Percentiles rank a stretch among this genome's conserved stretches.
phyloP scores from a whole-genome alignment of 2,329 filamentous ascomycete genomes.

The Hypoxylon sp. region DNA sequence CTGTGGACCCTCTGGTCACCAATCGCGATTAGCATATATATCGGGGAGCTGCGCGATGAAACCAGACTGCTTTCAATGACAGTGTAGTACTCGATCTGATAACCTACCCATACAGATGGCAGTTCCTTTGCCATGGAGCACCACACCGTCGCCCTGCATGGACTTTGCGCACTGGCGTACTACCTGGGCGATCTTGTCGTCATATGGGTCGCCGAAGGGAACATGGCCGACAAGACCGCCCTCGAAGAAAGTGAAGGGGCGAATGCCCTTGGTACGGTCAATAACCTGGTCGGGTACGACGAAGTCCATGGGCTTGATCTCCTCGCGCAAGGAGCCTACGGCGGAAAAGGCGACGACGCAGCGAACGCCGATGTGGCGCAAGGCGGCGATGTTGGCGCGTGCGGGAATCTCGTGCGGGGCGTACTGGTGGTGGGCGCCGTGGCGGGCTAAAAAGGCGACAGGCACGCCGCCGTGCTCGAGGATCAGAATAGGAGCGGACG shows the following conservation, averaged over 20 bases:
- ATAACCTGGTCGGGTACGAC: constrained; percentile 97
- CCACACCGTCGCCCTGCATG: constrained; percentile 86
- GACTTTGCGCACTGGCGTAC: constrained; percentile 80
- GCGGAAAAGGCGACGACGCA: constrained; percentile 95
- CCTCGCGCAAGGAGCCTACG: constrained; percentile 91
- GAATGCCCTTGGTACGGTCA: constrained; percentile 94
- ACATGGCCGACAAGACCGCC: constrained; percentile 93
- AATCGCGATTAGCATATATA: constrained; percentile 18
- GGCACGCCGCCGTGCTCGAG: constrained; percentile 86
- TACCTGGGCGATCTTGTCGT: constrained; percentile 79
- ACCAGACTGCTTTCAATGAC: not conserved
- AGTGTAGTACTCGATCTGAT: constrained; percentile 17
- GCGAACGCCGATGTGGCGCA: constrained; percentile 89
- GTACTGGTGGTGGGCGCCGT: constrained; percentile 88
- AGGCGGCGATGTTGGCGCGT: constrained; percentile 97
- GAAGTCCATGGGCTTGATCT: constrained; percentile 96
- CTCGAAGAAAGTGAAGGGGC: constrained; percentile 97
- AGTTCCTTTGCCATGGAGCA: constrained; percentile 85
- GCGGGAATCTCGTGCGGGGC: constrained; percentile 95
- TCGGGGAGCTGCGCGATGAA: not conserved
- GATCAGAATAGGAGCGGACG: constrained; percentile 83
- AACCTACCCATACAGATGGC: constrained; percentile 90
- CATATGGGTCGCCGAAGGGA: constrained; percentile 96
- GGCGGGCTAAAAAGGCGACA: constrained; percentile 93
- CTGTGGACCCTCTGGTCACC: constrained; percentile 84